Evolutionary conservation across 768 basidiomycete species (phyloP), one percentile per base, ranked within the genome.

Genomic region (Filobasidium wieringae): DNA sequence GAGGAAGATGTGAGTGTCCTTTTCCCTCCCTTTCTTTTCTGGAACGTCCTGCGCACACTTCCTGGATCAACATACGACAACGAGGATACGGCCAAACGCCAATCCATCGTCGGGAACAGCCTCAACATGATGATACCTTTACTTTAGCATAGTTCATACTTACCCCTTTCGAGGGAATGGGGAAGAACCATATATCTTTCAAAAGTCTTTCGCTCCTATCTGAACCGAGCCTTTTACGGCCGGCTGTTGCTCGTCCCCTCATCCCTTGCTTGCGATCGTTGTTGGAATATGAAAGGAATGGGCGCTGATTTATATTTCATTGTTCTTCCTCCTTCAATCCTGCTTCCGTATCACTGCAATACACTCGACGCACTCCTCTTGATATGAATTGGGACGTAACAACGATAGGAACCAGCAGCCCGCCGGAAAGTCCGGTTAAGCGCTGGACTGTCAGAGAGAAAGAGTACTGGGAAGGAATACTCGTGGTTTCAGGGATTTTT

Each of bases 151-250:
- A 91, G 90, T 92, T 91, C 88, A 92, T 87, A 83, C 89, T 84
- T 88, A 93, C 87, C 75, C 76, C 60, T 74, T 64, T 47, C n/a
- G 66, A 68, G 66, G 53, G 45, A 70, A 75, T 90, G 88, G 87
- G 83, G 86, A 90, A 77, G 43, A 47, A 47, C 43, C 84, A 80
- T n/a, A 76, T 76, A 81, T 79, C 84, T 88, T 87, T 85, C 55
- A 81, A 78, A 68, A 82, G 88, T 95, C 90, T 92, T 92, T 92
- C 90, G 89, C 90, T 92, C 88, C 89, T 92, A 92, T 92, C 88
- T 92, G 90, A 92, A 29, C 51, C 8, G n/a, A n/a, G 26, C 57
- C 14, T 41, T 17, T 24, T 22, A n/a, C 45, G 15, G 15, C 45
- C 75, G 61, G 64, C 62, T 68, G 53, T 64, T 55, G 51, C 41